Evolutionary conservation across 306 rosid genomes (phyloP), one percentile per base, ranked within the genome.

Genomic region (Aeschynomene evenia): DNA sequence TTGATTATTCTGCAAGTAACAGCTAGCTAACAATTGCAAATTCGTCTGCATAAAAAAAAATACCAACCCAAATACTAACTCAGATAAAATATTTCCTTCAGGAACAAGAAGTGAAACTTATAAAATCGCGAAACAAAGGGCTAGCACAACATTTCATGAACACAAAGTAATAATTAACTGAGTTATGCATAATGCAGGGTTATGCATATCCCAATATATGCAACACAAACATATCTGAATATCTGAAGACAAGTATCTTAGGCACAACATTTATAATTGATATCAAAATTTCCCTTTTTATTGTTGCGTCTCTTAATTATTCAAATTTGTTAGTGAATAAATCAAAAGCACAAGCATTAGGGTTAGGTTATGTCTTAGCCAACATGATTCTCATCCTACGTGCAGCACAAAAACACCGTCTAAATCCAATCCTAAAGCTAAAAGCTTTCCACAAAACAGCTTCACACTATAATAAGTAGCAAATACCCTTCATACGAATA

Each of bases 1-100:
- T 83, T 95, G 97, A 85, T 86, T 91, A 75, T 69, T 91, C 63
- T 84, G 91, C 86, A 95, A 80, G 79, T 90, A 95, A 79, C 97
- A 89, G 74, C 85, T 82, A 65, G 99, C 97, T 71, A 95, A 77
- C 71, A 95, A 84, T 40, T 95, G 99, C 76, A 86, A 75, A 87
- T 95, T 95, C 63, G 74, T 70, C 96, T 94, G 95, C 51, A 56
- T 43, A 1, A 69, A 63, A 82, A 70, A 45, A 77, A 60, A n/a
- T 54, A 28, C 9, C 61, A 36, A 79, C 42, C 66, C 55, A 36
- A 78, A 50, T 59, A 51, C 36, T 13, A 42, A 45, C 48, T 4
- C 12, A 14, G 56, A 56, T 16, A 46, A 42, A 46, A 71, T n/a
- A 62, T 50, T 29, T 55, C 59, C 70, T 53, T 56, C 45, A 61